Evolutionary conservation across 2,329 filamentous ascomycete genomes (phyloP).

Genomic region (Colletotrichum somersetense): DNA sequence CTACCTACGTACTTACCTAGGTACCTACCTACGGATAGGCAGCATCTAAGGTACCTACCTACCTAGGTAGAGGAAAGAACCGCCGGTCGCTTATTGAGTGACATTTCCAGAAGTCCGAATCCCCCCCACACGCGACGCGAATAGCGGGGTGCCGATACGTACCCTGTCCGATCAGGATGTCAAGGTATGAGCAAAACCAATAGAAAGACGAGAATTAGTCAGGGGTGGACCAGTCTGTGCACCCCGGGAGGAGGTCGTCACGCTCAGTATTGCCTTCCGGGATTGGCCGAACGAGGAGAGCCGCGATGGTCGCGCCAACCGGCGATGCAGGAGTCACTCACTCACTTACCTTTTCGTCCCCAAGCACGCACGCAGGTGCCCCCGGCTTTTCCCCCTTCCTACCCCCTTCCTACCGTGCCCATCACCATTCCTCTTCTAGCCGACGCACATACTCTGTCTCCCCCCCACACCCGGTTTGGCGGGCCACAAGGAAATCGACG

Average conservation of each 20-base stretch:
- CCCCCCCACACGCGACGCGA: slow-evolving; percentile 5
- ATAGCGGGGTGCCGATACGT: slow-evolving; percentile 10
- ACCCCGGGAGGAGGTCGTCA: slow-evolving; percentile 1
- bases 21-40: too few relatives aligned
- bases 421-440: slow-evolving; percentile 29
- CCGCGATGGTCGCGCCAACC: slow-evolving; percentile 5
- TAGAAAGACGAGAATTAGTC: slow-evolving; percentile 28
- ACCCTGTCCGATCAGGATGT: neutral
- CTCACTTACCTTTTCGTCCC: neutral
- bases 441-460: neutral
- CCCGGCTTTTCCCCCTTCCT: neutral
- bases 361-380: slow-evolving; percentile 11
- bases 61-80: slow-evolving; percentile 26
- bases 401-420: neutral
- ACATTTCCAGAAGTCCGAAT: slow-evolving; percentile 9
- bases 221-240: slow-evolving; percentile 18
- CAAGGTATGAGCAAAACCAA: slow-evolving; percentile 2
- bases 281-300: slow-evolving; percentile 33
- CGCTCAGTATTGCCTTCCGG: slow-evolving; percentile 24
- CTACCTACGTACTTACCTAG: too few relatives aligned
- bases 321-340: neutral
- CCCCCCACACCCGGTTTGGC: slow-evolving; percentile 33
- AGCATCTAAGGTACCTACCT: too few relatives aligned
- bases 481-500: slow-evolving; percentile 35
- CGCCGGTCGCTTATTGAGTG: neutral